phyloP scores from a whole-genome alignment of 2,329 filamentous ascomycete species.

The Paracorniculantispora psalliotae region DNA sequence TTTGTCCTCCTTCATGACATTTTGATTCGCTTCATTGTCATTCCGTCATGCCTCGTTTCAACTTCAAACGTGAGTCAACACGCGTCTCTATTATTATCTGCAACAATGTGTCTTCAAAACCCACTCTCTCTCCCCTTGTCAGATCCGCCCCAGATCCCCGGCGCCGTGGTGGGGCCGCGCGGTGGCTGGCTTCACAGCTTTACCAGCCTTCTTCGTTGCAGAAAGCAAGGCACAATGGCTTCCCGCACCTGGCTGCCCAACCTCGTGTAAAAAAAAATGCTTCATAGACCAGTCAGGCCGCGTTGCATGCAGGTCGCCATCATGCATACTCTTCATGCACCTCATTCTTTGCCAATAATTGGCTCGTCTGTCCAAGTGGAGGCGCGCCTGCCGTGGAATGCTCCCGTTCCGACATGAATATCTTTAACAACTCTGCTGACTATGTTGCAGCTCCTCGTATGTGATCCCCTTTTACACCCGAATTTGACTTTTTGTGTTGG shows the following conservation, averaged over 20 bases:
- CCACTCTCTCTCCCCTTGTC: slow-evolving; percentile 1
- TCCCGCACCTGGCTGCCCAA: not conserved
- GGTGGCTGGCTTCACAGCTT: slow-evolving; percentile 7
- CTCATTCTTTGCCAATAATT: slow-evolving; percentile 27
- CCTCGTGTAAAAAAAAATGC: slow-evolving; percentile 4
- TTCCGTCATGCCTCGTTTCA: not conserved
- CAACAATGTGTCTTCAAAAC: not conserved
- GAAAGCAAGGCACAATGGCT: not conserved
- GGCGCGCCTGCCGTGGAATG: slow-evolving; percentile 20
- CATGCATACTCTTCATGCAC: slow-evolving; percentile 27
- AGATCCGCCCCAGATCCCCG: slow-evolving; percentile 11
- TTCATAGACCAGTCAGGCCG: slow-evolving; percentile 7
- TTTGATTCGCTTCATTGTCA: not conserved
- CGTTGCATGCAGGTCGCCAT: slow-evolving; percentile 18
- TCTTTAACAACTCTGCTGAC: slow-evolving; percentile 30
- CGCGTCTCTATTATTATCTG: not conserved
- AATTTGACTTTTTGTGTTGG: not conserved
- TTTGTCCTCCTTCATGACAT: not conserved
- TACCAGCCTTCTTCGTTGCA: slow-evolving; percentile 10
- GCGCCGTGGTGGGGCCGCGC: slow-evolving; percentile 1
- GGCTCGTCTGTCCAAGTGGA: slow-evolving; percentile 29
- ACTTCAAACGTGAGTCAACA: not conserved
- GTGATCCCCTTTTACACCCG: slow-evolving; percentile 16
- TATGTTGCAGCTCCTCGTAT: slow-evolving; percentile 34
- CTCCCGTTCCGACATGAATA: slow-evolving; percentile 31